A percentile compares a stretch with the other conserved stretches of the same genome.
These are phyloP conservation scores for Lycium barbarum DNA, from an alignment of 257 asterid species.

Conservation along the genomic window DNA sequence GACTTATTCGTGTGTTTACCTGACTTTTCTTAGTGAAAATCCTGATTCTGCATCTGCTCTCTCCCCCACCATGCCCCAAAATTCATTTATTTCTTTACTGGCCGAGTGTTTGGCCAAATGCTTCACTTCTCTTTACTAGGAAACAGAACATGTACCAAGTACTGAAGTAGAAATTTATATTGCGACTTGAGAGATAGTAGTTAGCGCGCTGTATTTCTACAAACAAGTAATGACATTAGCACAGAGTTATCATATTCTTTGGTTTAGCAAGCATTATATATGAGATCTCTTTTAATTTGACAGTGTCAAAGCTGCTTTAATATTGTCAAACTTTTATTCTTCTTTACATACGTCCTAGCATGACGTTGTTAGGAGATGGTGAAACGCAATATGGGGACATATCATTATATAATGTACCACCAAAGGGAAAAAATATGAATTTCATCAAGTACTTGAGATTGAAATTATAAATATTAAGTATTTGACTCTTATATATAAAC, in stretches of 20 bases:
- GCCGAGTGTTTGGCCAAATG: neutral
- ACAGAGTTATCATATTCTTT: neutral
- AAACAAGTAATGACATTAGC: neutral
- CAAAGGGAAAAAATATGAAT: too few relatives aligned
- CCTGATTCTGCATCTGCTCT: too few relatives aligned
- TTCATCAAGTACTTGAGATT: too few relatives aligned
- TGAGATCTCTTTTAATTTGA: conserved; percentile 16
- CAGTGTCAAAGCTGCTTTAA: neutral
- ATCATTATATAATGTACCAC: neutral
- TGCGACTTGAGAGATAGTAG: neutral
- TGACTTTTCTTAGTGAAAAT: too few relatives aligned
- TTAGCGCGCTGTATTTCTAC: neutral
- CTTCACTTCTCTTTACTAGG: neutral
- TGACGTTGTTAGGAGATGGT: neutral
- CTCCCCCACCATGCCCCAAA: neutral
- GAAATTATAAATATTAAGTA: too few relatives aligned
- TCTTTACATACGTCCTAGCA: neutral
- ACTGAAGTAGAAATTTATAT: neutral
- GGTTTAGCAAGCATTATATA: neutral
- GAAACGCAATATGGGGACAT: neutral
- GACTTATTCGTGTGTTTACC: too few relatives aligned
- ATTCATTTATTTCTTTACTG: neutral
- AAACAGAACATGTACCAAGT: neutral
- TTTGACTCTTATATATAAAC: too few relatives aligned
- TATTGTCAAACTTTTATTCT: neutral